A percentile compares a stretch with the other conserved stretches of the same genome.
These are phyloP conservation scores for Hortiboletus flavorubellus DNA, from an alignment of 768 basidiomycete genomes.

Conservation along the genomic window DNA sequence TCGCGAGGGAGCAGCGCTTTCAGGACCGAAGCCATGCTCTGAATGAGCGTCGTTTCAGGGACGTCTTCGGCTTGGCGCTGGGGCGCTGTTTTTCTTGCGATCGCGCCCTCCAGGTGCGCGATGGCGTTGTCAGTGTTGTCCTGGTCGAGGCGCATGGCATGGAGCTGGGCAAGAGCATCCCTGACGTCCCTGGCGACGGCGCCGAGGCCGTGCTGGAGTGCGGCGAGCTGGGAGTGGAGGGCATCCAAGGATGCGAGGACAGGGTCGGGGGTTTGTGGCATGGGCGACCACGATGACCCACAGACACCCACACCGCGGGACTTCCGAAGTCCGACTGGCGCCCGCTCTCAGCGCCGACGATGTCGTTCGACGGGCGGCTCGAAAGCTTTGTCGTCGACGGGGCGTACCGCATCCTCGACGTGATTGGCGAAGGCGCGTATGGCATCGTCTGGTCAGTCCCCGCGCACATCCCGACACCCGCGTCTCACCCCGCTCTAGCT, in stretches of 20 bases:
- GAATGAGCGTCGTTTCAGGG: slow-evolving; percentile 3
- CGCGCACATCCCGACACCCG: no score
- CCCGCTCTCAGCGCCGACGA: neutral
- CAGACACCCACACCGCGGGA: no score
- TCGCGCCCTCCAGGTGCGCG: slow-evolving; percentile 8
- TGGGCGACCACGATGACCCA: no score
- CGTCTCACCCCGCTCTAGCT: slow-evolving; percentile 33
- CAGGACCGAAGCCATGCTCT: slow-evolving; percentile 9
- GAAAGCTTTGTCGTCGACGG: slow-evolving; percentile 48
- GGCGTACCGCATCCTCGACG: slow-evolving; percentile 71
- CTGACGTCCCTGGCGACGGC: slow-evolving; percentile 11
- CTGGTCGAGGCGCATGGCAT: slow-evolving; percentile 14
- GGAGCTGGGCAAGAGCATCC: slow-evolving; percentile 16
- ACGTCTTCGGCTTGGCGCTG: neutral
- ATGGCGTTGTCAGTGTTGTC: slow-evolving; percentile 6
- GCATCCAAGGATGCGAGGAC: neutral
- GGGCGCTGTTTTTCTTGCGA: neutral
- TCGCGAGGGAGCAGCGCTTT: slow-evolving; percentile 17
- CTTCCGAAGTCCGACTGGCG: slow-evolving; percentile 24
- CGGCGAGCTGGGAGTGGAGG: slow-evolving; percentile 16
- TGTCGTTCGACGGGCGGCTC: slow-evolving; percentile 32
- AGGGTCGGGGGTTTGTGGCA: no score
- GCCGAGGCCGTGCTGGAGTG: slow-evolving; percentile 9
- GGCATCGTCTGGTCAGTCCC: slow-evolving; percentile 70
- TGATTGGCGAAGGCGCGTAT: slow-evolving; percentile 94